Base-by-base conservation (phyloP, 768 basidiomycete species). In the Termitomyces sp. region DNA sequence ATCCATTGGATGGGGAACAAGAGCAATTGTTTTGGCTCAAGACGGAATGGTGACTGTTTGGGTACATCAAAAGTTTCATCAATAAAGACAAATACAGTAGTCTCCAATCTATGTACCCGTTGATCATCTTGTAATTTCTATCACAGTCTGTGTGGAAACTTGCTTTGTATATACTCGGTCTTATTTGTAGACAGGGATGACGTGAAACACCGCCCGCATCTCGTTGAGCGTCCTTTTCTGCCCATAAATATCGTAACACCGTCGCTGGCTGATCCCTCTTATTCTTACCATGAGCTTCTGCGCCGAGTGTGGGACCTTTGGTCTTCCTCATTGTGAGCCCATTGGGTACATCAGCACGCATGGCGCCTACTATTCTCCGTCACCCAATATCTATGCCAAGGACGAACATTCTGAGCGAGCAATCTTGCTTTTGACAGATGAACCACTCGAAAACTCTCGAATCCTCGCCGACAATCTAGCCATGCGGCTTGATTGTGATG, bases 401-500 rank as follows among this genome's bases (percentile, higher is more conserved):
- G 67, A 61, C 28, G 58, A 64, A n/a, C 57, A 63, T 16, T 67
- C 70, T 10, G 72, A 72, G 35, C 69, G 70, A 22, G 79, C 82
- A 6, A 70, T 87, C 18, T 64, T 87, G 20, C 65, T 85, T 6
- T 69, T 85, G 32, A 84, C 80, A 0, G 84, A 87, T 59, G 76
- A 73, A 58, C 84, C 83, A 0, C 69, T 86, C 6, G 70, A 74
- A 36, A 85, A 86, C 61, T 73, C 70, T 60, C 83, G 81, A 62
- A 74, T 88, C 57, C 70, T 86, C 6, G 84, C 84, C 1, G 84
- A 87, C 67, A 69, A 73, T 28, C 65, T 85, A 24, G 75, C 83
- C 8, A 69, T 76, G 56, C 63, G 69, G 18, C 63, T 86, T 30
- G 69, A 72, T 18, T 82, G 84, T 60, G 85, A 87, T 62, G 84